phyloP scores from a whole-genome alignment of 805 yeast species.

The Saturnispora dispora region DNA sequence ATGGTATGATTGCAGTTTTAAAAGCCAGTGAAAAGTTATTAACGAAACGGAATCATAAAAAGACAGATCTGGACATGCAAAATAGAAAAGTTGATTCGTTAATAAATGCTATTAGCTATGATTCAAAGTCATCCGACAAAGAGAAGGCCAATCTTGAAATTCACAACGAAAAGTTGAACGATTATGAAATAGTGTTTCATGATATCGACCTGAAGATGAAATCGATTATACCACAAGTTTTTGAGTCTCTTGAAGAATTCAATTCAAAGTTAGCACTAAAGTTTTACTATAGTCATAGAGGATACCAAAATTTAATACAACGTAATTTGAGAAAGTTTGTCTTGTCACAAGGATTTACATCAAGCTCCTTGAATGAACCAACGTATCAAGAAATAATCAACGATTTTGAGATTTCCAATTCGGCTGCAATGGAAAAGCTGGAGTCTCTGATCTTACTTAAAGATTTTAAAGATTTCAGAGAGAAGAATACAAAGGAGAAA shows the following conservation, averaged over 20 bases:
- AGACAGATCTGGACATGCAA: conserved; percentile 32
- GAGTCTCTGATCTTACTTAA: conserved; percentile 31
- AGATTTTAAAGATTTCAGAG: conserved; percentile 30
- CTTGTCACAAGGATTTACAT: conserved; percentile 7
- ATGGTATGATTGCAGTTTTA: conserved; percentile 32
- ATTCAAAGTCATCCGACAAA: conserved; percentile 24
- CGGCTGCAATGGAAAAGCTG: conserved; percentile 29
- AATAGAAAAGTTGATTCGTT: conserved; percentile 32
- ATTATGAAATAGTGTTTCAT: conserved; percentile 25
- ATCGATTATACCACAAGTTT: conserved; percentile 37
- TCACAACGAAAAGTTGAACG: conserved; percentile 27
- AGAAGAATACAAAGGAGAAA: conserved; percentile 29
- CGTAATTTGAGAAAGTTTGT: conserved; percentile 25
- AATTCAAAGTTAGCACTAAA: conserved; percentile 33
- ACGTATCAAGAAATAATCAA: conserved; percentile 29
- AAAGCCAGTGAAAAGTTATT: conserved; percentile 32
- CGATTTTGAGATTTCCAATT: conserved; percentile 32
- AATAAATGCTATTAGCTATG: conserved; percentile 15
- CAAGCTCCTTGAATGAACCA: background rate
- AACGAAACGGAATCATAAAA: conserved; percentile 36
- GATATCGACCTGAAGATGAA: conserved; percentile 34
- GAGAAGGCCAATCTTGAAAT: conserved; percentile 29
- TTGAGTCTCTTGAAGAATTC: conserved; percentile 40
- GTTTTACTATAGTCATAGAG: conserved; percentile 31
- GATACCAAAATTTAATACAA: conserved; percentile 27